phyloP scores from a whole-genome alignment of 306 rosid genomes.

The Pterocarpus macrocarpus region DNA sequence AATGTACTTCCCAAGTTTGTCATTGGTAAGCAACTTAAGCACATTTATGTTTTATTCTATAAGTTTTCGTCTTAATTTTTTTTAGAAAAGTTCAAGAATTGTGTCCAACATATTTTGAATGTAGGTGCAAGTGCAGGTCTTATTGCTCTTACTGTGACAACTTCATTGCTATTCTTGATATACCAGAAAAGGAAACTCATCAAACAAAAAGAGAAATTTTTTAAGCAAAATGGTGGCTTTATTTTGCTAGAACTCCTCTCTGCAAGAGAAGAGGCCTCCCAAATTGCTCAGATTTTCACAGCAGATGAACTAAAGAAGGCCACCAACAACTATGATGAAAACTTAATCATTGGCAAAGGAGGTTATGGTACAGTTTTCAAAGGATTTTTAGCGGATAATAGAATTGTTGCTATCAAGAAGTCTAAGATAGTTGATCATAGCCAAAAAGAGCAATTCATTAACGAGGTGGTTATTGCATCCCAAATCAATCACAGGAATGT shows the following conservation, averaged over 20 bases:
- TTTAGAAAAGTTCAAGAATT: not conserved
- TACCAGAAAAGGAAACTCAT: not conserved
- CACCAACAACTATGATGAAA: conserved; percentile 8
- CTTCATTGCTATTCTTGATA: not conserved
- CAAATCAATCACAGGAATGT: not conserved
- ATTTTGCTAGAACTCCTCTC: conserved; percentile 42
- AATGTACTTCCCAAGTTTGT: not conserved
- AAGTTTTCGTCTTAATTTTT: too few species aligned
- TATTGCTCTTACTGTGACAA: not conserved
- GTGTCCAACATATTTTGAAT: not conserved
- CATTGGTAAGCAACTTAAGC: not conserved
- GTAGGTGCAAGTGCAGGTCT: not conserved
- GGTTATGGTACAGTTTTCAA: conserved; percentile 55
- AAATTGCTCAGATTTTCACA: not conserved
- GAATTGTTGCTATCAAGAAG: conserved; percentile 50
- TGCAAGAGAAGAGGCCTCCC: not conserved
- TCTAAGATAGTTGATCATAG: not conserved
- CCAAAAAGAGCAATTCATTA: not conserved
- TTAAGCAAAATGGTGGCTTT: conserved; percentile 49
- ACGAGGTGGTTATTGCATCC: not conserved
- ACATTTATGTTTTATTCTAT: too few species aligned
- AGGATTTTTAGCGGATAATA: conserved; percentile 34
- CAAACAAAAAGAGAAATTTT: conserved; percentile 41
- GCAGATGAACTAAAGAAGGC: not conserved
- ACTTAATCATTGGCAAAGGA: conserved; percentile 8